Evolutionary conservation across 176 grass and related monocot species (phyloP).

Genomic region (Miscanthus lutarioriparius): DNA sequence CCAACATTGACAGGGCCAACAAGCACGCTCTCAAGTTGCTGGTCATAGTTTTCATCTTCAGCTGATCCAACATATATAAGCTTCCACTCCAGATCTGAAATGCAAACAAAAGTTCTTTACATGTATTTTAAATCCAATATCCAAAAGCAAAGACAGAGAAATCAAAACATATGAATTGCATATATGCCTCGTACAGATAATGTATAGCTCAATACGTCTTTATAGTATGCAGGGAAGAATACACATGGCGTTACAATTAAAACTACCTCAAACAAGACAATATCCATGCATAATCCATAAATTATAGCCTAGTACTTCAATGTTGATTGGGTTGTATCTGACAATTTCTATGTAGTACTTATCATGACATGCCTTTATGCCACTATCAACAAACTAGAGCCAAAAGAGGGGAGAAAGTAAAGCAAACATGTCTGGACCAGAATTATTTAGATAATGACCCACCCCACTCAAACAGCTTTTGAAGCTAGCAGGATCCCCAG

Average conservation of each 20-base stretch:
- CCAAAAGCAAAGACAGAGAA: neutral
- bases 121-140: neutral
- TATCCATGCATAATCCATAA: neutral
- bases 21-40: conserved; percentile 92
- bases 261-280: neutral
- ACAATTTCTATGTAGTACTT: neutral
- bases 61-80: conserved; percentile 96
- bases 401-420: neutral
- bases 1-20: conserved; percentile 97
- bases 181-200: neutral
- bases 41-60: conserved; percentile 97
- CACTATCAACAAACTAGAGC: neutral
- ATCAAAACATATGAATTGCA: neutral
- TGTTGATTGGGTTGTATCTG: neutral
- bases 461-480: neutral
- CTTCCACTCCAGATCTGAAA: conserved; percentile 91
- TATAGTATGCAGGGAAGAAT: neutral
- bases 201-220: neutral
- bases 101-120: neutral
- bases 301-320: neutral
- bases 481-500: neutral
- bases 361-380: neutral
- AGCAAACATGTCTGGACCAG: neutral
- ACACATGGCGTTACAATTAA: neutral
- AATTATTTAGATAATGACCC: neutral